A percentile compares a stretch with the other conserved stretches of the same genome.
Evolutionary conservation across 257 asterid genomes (phyloP).

Genomic region (Solanum chaucha): DNA sequence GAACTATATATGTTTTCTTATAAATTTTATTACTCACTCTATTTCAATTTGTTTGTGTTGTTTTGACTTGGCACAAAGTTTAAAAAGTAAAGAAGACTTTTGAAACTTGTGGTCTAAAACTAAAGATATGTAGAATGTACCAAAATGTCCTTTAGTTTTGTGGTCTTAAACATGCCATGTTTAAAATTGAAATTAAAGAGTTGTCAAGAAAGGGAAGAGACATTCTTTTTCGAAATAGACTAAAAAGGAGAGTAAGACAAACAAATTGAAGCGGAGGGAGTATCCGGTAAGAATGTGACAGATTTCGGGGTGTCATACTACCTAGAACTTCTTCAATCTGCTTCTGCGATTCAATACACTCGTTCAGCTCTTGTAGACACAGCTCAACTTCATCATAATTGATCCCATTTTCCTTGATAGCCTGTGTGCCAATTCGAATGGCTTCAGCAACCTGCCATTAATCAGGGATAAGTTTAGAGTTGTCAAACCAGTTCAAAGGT

Average conservation of each 20-base stretch:
- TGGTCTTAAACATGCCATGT: no score
- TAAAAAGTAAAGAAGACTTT: no score
- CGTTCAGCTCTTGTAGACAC: conserved; percentile 58
- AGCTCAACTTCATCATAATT: conserved; percentile 55
- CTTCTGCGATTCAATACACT: conserved; percentile 49
- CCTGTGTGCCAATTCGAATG: conserved; percentile 49
- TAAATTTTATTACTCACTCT: neutral
- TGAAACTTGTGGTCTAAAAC: neutral
- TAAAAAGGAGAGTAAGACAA: neutral
- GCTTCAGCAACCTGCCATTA: conserved; percentile 65
- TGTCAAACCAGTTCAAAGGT: neutral
- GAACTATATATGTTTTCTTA: neutral
- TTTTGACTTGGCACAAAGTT: neutral
- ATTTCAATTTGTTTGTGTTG: neutral
- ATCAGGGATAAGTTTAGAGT: conserved; percentile 1
- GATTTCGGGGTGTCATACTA: conserved; percentile 4
- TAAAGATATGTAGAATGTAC: neutral
- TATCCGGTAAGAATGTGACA: neutral
- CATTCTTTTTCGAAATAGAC: neutral
- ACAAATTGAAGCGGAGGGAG: neutral
- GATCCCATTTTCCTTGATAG: conserved; percentile 47
- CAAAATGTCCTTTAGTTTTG: neutral
- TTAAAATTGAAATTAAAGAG: neutral
- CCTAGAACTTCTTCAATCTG: conserved; percentile 55
- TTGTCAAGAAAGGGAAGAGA: neutral